A percentile compares a stretch with the other conserved stretches of the same genome.
Conservation (phyloP, 331 rosid species). For the Erythrophleum ivorense region DNA sequence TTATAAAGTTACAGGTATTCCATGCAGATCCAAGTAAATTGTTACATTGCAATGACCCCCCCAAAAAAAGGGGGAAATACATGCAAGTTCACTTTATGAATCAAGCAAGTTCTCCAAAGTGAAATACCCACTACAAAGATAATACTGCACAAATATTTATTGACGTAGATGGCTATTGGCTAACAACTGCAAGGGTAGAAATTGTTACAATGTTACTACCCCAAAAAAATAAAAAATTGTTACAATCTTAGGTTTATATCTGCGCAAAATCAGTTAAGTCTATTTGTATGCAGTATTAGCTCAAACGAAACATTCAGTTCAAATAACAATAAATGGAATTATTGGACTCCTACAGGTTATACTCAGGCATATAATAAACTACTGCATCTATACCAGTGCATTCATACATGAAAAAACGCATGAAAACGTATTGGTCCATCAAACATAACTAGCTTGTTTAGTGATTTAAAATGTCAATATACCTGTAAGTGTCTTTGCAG, state of each 20-base stretch:
- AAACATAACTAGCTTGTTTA: slow-evolving; percentile 14
- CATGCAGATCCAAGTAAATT: neutral
- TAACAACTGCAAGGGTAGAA: neutral
- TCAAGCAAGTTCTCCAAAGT: neutral
- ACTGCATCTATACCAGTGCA: slow-evolving; percentile 6
- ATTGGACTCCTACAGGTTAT: neutral
- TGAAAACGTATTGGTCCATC: slow-evolving; percentile 14
- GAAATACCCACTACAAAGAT: neutral
- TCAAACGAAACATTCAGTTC: neutral
- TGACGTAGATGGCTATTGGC: neutral
- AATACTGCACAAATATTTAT: neutral
- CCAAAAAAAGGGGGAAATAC: neutral
- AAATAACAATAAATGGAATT: neutral
- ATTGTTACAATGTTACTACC: neutral
- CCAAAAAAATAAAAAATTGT: neutral
- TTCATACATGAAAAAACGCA: slow-evolving; percentile 11
- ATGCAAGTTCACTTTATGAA: neutral
- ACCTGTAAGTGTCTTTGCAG: slow-evolving; percentile 84
- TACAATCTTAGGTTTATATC: neutral
- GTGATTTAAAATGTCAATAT: slow-evolving; percentile 28
- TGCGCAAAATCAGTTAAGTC: neutral
- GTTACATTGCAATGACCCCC: neutral
- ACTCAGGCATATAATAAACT: neutral
- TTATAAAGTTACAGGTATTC: neutral
- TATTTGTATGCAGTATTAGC: neutral